A percentile compares a stretch with the other conserved stretches of the same genome.
Conservation (phyloP, 2,329 filamentous ascomycete genomes). For the Eutypa lata region DNA sequence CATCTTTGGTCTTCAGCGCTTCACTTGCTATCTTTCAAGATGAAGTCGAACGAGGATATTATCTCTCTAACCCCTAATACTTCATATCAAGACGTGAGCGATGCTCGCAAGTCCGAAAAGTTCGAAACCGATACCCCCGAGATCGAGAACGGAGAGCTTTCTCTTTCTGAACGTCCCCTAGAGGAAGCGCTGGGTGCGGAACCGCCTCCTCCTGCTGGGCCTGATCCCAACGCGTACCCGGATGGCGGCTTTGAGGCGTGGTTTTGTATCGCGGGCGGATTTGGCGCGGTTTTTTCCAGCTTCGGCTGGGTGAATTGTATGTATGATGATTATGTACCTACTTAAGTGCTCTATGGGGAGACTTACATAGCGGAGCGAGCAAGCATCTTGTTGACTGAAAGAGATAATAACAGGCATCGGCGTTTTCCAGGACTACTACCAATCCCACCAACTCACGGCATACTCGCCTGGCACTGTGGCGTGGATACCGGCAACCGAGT, state of each 20-base stretch:
- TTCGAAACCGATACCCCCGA: neutral
- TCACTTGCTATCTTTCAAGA: neutral
- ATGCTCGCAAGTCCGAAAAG: slow-evolving; percentile 6
- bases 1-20: neutral
- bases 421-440: slow-evolving; percentile 19
- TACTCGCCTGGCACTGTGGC: slow-evolving; percentile 14
- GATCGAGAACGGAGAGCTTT: neutral
- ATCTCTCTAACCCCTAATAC: slow-evolving; percentile 2
- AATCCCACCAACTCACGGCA: slow-evolving; percentile 10
- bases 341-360: too few relatives aligned
- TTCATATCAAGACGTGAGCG: neutral
- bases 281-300: slow-evolving; percentile 15
- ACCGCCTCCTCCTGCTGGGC: neutral
- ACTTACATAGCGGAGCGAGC: too few relatives aligned
- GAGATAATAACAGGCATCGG: slow-evolving; percentile 16
- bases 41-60: slow-evolving; percentile 6
- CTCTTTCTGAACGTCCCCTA: slow-evolving; percentile 1
- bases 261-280: slow-evolving; percentile 17
- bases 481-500: slow-evolving; percentile 16
- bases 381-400: slow-evolving; percentile 2
- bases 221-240: slow-evolving; percentile 10
- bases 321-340: neutral
- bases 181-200: slow-evolving; percentile 1
- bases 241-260: slow-evolving; percentile 18
- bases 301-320: slow-evolving; percentile 20